These are phyloP conservation scores for Plenodomus biglobosus DNA, from an alignment of 2,329 filamentous ascomycete species.

Conservation along the genomic window DNA sequence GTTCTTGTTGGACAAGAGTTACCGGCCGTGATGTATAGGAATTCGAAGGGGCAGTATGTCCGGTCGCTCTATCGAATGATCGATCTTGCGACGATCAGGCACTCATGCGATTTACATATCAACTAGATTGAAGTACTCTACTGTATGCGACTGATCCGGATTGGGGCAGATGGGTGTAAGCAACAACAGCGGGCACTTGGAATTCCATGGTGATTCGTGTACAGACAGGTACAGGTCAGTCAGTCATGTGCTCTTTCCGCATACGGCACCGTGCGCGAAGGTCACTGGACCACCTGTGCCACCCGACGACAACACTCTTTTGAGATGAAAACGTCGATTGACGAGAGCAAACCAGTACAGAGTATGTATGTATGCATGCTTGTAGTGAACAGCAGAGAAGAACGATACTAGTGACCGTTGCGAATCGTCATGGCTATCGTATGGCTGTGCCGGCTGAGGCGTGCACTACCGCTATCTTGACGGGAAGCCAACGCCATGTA, in stretches of 20 bases:
- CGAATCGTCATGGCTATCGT: neutral
- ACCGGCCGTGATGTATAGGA: neutral
- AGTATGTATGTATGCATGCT: neutral
- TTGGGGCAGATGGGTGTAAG: neutral
- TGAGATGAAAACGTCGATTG: too few species aligned
- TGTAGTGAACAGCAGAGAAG: neutral
- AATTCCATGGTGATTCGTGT: neutral
- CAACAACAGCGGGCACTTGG: neutral
- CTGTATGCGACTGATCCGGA: too few species aligned
- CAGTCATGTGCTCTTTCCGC: neutral
- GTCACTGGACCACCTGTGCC: too few species aligned
- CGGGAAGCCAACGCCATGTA: slow-evolving; percentile 11
- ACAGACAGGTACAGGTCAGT: neutral
- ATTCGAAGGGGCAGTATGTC: neutral
- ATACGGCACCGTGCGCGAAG: neutral
- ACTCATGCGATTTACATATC: too few species aligned
- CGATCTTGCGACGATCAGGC: too few species aligned
- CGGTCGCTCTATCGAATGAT: neutral
- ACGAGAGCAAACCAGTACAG: too few species aligned
- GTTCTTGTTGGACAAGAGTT: too few species aligned
- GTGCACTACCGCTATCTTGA: slow-evolving; percentile 2
- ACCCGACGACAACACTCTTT: too few species aligned
- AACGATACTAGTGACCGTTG: too few species aligned
- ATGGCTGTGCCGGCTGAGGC: slow-evolving; percentile 11
- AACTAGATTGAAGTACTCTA: too few species aligned